phyloP scores from a whole-genome alignment of 2,329 filamentous ascomycete genomes.

The Mycocentrospora acerina region DNA sequence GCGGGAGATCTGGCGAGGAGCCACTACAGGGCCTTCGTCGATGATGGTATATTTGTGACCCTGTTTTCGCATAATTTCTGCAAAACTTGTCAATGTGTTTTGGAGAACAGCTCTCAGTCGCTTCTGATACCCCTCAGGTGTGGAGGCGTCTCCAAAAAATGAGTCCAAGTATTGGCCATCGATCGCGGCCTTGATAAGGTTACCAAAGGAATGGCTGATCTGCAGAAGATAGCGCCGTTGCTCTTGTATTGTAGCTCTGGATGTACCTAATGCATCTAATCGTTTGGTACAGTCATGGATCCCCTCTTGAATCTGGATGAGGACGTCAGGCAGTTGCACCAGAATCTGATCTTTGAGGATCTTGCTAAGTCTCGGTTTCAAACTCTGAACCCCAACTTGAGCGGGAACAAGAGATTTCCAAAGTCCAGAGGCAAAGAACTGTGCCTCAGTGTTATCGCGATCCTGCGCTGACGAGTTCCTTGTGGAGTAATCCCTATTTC shows the following conservation, averaged over 20 bases:
- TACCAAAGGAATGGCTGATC: conserved; percentile 47
- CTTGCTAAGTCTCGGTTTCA: conserved; percentile 23
- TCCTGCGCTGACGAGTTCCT: conserved; percentile 28
- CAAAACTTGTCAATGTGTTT: conserved; percentile 19
- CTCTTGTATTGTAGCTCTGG: conserved; percentile 48
- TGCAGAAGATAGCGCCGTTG: conserved; percentile 52
- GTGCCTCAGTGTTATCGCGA: conserved; percentile 41
- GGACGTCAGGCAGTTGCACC: conserved; percentile 27
- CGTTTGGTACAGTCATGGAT: conserved; percentile 15
- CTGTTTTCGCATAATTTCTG: conserved; percentile 13
- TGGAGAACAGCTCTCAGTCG: conserved; percentile 25
- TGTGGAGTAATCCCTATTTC: conserved; percentile 46
- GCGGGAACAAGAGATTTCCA: conserved; percentile 41
- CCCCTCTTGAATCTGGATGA: conserved; percentile 21
- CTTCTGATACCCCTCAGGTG: conserved; percentile 14
- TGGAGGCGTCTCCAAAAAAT: conserved; percentile 49
- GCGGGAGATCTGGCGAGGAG: conserved; percentile 14
- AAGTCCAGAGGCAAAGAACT: conserved; percentile 34
- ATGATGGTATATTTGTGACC: conserved; percentile 18
- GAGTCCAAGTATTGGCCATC: conserved; percentile 48
- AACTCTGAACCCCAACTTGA: conserved; percentile 17
- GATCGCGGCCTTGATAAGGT: conserved; percentile 48
- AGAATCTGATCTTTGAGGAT: conserved; percentile 24
- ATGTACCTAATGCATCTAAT: conserved; percentile 52
- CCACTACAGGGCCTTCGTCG: conserved; percentile 4